Conservation (phyloP, 257 asterid genomes). For the Rauvolfia tetraphylla region DNA sequence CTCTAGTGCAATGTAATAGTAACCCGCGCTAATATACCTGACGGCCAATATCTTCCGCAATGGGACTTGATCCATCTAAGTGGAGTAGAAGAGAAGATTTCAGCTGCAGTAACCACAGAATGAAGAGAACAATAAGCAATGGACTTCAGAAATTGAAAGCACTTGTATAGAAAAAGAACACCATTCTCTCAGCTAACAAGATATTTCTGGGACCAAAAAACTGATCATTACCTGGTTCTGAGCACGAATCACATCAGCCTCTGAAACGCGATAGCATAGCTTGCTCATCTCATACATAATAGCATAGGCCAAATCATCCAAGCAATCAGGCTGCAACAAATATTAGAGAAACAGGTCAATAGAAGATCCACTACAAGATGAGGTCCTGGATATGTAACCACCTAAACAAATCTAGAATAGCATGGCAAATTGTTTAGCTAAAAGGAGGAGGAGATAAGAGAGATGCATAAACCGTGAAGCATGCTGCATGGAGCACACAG, state of each 20-base stretch:
- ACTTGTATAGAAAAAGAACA: too few relatives aligned
- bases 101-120: constrained; percentile 48
- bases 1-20: background rate
- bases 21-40: constrained; percentile 44
- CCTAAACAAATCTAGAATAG: background rate
- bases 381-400: background rate
- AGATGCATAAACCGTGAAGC: background rate
- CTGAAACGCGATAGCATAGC: constrained; percentile 62
- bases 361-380: background rate
- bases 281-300: constrained; percentile 71
- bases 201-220: background rate
- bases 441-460: background rate
- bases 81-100: constrained; percentile 88
- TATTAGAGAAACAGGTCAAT: background rate
- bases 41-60: constrained; percentile 98
- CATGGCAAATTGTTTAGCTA: background rate
- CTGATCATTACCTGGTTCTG: constrained; percentile 60
- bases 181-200: background rate
- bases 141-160: background rate
- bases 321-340: constrained; percentile 67
- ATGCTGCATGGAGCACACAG: background rate
- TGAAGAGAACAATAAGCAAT: constrained; percentile 6
- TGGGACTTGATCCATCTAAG: constrained; percentile 90
- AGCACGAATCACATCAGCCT: constrained; percentile 76
- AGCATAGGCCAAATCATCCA: constrained; percentile 72